Evolutionary conservation across 2,329 filamentous ascomycete genomes (phyloP), one percentile per base, ranked within the genome.

Genomic region (Botrytis hyacinthi): DNA sequence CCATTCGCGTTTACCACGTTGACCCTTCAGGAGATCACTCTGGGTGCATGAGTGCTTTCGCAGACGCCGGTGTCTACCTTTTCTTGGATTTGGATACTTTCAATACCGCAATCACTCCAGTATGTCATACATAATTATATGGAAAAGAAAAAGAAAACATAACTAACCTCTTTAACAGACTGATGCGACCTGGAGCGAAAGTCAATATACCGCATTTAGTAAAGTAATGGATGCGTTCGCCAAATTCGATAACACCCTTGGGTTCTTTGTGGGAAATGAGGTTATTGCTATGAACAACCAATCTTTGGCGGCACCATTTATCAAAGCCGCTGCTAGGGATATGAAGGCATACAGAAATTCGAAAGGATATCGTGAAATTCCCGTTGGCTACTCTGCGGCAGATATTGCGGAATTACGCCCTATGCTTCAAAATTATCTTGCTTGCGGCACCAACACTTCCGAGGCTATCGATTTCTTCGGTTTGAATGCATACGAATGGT

Each of bases 211-310:
- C 73, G 86, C 86, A 44, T 80, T 76, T 71, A 66, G 76, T 16
- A 74, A 73, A 59, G 78, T 80, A 26, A 79, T 80, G 76, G 79
- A 80, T 71, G 75, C 76, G 7, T 80, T 80, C 69, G 77, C 77
- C 60, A 65, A 86, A 67, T 97, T 92, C 81, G 88, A 94, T 82
- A 97, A 97, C 81, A 87, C 92, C 1, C 89, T 94, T 18, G 94
- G 93, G 63, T 92, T 96, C 82, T 95, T 97, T 79, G 87, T 97
- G 74, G 95, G 94, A 76, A 97, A 97, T 80, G 94, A 97, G 82
- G 92, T 96, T 74, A 90, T 97, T 78, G 92, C 91, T 59, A 85
- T 84, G 63, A 83, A 84, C 74, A 85, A 86, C 76, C 86, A 89
- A 79, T 89, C 88, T 57, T 80, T 83, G 40, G 91, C 92, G 46